Evolutionary conservation across 306 rosid species (phyloP), one percentile per base, ranked within the genome.

Genomic region (Vigna radiata): DNA sequence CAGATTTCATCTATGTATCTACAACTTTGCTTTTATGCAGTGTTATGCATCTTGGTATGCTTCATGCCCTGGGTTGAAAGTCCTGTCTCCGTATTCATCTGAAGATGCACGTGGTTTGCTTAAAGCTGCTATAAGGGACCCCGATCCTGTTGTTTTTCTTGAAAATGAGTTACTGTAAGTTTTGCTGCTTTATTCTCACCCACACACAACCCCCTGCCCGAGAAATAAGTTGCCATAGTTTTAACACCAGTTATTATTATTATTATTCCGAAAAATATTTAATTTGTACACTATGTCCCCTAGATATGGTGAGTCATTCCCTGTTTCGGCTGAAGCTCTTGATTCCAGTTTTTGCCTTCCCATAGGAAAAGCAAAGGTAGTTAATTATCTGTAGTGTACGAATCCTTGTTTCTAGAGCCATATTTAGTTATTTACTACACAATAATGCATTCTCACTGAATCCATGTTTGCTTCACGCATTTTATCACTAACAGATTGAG

Each of bases 41-140:
- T 96, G 99, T 79, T 96, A 82, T 88, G 99, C 99, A 18, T 75
- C 98, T 74, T 96, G 99, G 99, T 92, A 75, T 85, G 94, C 62
- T 33, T 16, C 97, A 1, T 78, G 90, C 78, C 99, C 99, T 78
- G 99, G 99, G 54, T 85, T 96, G 91, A 96, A 96, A 84, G 98
- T 96, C 18, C 77, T 96, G 85, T 8, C 94, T 75, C 99, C 99
- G 59, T 96, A 92, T 81, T 91, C 99, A 82, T 85, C 99, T 59
- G 98, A 96, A 85, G 99, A 95, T 92, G 94, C 97, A 37, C 96
- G 97, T 79, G 99, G 99, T 50, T 88, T 96, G 72, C 85, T 96
- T 81, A 96, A 96, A 86, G 96, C 99, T 76, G 99, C 99, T 62
- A 96, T 96, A 53, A 91, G 99, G 82, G 99, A 96, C 78, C 99